Evolutionary conservation across 192 early-diverging fungal species (phyloP), one percentile per base, ranked within the genome.

Genomic region (Phlyctochytrium bullatum): DNA sequence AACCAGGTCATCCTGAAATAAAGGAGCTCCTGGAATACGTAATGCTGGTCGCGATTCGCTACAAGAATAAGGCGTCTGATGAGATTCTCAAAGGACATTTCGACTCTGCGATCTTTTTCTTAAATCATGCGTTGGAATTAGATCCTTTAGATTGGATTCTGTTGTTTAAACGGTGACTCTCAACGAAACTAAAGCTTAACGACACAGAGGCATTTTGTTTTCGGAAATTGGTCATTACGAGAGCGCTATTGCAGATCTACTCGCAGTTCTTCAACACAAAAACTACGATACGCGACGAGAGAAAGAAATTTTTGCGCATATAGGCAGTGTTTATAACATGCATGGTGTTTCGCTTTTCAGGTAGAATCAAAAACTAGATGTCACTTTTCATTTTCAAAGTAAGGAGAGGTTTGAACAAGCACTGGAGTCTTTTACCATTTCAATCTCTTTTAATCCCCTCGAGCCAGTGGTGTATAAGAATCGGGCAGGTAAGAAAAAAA

Each of bases 101-200:
- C 6, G 61, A 35, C 23, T 32, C 63, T 2, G 83, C 78, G 6
- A 52, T 83, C 2, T 75, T 68, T 52, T 82, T 62, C 68, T 66
- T 81, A 20, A 82, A 75, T 52, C 73, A 78, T 61, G 80, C 80
- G 14, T 34, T 85, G 23, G 83, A 85, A 33, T 63, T 85, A 27
- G 80, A 85, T 62, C 65, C 61, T 2, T 52, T 57, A 30, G 83
- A 84, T 65, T 82, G 78, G 80, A 62, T 70, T 16, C 57, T 67
- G 2, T 58, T 69, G 12, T 62, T 80, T 1, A 80, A 78, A 59
- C 51, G 78, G 77, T 79, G 31, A 16, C 35, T 32, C 28, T 58
- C 23, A 30, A 24, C 25, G 50, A 58, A 58, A 58, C 23, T 16
- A 58, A 58, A 58, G 23, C 24, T 61, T 30, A 17, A 61, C 6